Evolutionary conservation across 768 basidiomycete genomes (phyloP), one percentile per base, ranked within the genome.

Genomic region (Podaxis carcinomalis): DNA sequence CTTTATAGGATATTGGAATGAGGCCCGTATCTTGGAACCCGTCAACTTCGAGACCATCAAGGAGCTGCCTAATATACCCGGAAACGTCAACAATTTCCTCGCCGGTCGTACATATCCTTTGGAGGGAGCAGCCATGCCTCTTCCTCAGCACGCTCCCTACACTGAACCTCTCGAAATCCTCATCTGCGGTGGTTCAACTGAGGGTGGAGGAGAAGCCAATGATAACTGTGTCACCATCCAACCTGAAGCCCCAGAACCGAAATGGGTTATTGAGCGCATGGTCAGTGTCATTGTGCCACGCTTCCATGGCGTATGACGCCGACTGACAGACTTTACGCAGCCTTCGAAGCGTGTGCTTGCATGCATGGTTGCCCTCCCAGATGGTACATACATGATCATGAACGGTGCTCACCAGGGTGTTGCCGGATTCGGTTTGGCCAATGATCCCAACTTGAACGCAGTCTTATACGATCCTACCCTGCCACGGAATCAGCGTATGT

Each of bases 181-280:
- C 2, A 76, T 92, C 32, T 93, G 92, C 65, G 92, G 92, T 68
- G 92, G 92, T 3, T 88, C 89, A 0, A 83, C 84, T 39, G 78
- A 74, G 6, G 84, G 84, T 3, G 79, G 77, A n/a, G 80, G 77
- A 11, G 66, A 70, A 9, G 77, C 76, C 3, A 71, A 87, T 25
- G 89, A 91, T 66, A 91, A 90, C 65, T 93, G 91, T 65, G 81
- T 91, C 11, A 74, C 79, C 1, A 90, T 86, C 25, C 72, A 80
- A 25, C 91, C 91, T 0, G 91, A 93, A 68, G 82, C 66, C 0
- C 39, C 68, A 1, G 85, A 86, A 54, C 69, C 89, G 1, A 79
- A 79, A 0, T 93, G 91, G 91, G 78, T 78, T 0, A 37, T 92
- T 7, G 91, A 93, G 69, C 83, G 91, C 53, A 92, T 92, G 91